Evolutionary conservation across 768 basidiomycete species (phyloP).

Genomic region (Hortiboletus campestris): DNA sequence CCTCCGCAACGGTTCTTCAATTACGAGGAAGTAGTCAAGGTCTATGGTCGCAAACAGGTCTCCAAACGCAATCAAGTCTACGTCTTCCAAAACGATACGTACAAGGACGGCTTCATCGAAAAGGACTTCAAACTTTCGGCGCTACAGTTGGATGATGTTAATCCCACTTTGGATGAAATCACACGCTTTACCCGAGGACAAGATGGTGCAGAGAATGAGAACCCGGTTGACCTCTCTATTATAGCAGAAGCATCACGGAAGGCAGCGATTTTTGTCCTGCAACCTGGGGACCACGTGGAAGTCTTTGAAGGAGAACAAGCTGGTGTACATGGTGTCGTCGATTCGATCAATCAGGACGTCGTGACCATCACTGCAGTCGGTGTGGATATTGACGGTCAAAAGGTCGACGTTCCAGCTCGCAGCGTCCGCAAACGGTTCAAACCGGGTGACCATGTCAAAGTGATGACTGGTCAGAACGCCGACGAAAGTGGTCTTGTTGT

Average conservation of each 20-base stretch:
- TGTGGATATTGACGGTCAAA: slow-evolving; percentile 82
- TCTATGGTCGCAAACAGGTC: slow-evolving; percentile 77
- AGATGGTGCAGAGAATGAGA: slow-evolving; percentile 65
- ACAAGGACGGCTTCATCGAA: slow-evolving; percentile 92
- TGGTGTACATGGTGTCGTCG: slow-evolving; percentile 89
- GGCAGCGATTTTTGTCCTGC: slow-evolving; percentile 89
- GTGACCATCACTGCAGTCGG: slow-evolving; percentile 81
- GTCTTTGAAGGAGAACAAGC: slow-evolving; percentile 96
- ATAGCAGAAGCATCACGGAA: slow-evolving; percentile 92
- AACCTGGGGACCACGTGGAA: slow-evolving; percentile 96
- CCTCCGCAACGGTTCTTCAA: slow-evolving; percentile 94
- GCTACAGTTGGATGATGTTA: slow-evolving; percentile 81
- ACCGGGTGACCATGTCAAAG: slow-evolving; percentile 97
- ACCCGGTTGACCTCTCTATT: slow-evolving; percentile 79
- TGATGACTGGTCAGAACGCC: slow-evolving; percentile 91
- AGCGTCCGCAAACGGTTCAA: slow-evolving; percentile 95
- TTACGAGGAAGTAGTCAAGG: slow-evolving; percentile 85
- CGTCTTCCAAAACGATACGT: slow-evolving; percentile 92
- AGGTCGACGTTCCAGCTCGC: slow-evolving; percentile 80
- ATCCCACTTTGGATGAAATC: slow-evolving; percentile 96
- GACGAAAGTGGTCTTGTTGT: slow-evolving; percentile 97
- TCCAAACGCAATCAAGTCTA: slow-evolving; percentile 71
- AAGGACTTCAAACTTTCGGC: slow-evolving; percentile 88
- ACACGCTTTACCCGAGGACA: slow-evolving; percentile 80
- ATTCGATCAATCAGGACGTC: slow-evolving; percentile 83